Evolutionary conservation across 1,284 basidiomycete genomes (phyloP).

Genomic region (Ganoderma leucocontextum): DNA sequence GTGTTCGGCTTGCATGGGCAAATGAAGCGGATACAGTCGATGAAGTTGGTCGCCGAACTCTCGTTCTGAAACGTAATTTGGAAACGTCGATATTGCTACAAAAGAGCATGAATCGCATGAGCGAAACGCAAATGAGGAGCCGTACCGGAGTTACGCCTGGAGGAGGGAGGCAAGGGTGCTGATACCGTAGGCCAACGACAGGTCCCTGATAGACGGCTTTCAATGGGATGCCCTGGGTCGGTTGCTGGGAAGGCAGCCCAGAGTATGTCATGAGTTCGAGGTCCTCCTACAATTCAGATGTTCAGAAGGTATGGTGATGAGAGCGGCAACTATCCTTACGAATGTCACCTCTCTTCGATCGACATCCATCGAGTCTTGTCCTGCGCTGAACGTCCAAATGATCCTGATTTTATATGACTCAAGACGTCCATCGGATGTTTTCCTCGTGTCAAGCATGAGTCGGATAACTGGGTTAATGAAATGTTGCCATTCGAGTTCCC

Average conservation of each 20-base stretch:
- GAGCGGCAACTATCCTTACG: conserved; percentile 53
- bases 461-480: conserved; percentile 73
- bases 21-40: conserved; percentile 66
- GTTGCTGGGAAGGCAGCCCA: conserved; percentile 45
- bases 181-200: conserved; percentile 76
- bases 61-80: conserved; percentile 70
- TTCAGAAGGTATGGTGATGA: not conserved
- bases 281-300: conserved; percentile 62
- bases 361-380: conserved; percentile 44
- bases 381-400: conserved; percentile 63
- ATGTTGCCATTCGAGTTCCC: conserved; percentile 72
- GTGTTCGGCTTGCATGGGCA: conserved; percentile 68
- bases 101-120: conserved; percentile 12
- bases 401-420: conserved; percentile 71
- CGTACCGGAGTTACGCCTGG: conserved; percentile 50
- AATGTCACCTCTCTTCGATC: conserved; percentile 66
- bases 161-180: conserved; percentile 54
- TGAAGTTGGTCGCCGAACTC: conserved; percentile 60
- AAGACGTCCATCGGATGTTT: conserved; percentile 53
- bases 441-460: conserved; percentile 68
- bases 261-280: conserved; percentile 75
- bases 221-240: conserved; percentile 64
- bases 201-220: conserved; percentile 80
- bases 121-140: conserved; percentile 30
- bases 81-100: conserved; percentile 72